Conservation (phyloP, 2,329 filamentous ascomycete species). For the Fusarium siculi region DNA sequence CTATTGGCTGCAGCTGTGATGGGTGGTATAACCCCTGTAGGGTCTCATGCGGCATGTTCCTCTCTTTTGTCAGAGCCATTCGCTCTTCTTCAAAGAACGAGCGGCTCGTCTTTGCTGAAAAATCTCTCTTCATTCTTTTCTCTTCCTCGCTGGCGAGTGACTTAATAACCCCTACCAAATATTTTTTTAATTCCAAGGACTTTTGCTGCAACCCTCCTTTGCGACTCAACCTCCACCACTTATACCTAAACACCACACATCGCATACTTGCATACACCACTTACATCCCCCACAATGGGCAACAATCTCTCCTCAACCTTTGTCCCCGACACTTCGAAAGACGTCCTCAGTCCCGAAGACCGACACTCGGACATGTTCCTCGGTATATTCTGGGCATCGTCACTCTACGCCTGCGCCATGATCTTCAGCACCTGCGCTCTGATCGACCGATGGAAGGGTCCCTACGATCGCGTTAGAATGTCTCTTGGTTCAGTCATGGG, state of each 20-base stretch:
- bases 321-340: constrained; percentile 52
- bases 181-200: background rate
- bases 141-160: constrained; percentile 43
- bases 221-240: background rate
- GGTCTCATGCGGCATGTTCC: constrained; percentile 1
- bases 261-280: background rate
- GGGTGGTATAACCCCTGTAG: constrained; percentile 29
- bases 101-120: background rate
- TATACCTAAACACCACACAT: background rate
- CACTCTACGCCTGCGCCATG: constrained; percentile 53
- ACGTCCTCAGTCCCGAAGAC: constrained; percentile 48
- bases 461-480: constrained; percentile 48
- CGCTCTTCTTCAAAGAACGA: constrained; percentile 5
- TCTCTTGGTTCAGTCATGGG: constrained; percentile 44
- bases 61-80: constrained; percentile 28
- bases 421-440: constrained; percentile 56
- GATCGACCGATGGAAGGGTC: constrained; percentile 56
- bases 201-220: background rate
- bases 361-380: constrained; percentile 46
- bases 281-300: constrained; percentile 49
- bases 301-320: constrained; percentile 54
- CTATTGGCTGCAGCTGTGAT: constrained; percentile 25
- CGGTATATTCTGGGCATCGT: constrained; percentile 49
- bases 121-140: constrained; percentile 17
- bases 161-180: constrained; percentile 1